These are phyloP conservation scores for Aspergillus sp. DNA, from an alignment of 2,329 filamentous ascomycete genomes.

Conservation along the genomic window DNA sequence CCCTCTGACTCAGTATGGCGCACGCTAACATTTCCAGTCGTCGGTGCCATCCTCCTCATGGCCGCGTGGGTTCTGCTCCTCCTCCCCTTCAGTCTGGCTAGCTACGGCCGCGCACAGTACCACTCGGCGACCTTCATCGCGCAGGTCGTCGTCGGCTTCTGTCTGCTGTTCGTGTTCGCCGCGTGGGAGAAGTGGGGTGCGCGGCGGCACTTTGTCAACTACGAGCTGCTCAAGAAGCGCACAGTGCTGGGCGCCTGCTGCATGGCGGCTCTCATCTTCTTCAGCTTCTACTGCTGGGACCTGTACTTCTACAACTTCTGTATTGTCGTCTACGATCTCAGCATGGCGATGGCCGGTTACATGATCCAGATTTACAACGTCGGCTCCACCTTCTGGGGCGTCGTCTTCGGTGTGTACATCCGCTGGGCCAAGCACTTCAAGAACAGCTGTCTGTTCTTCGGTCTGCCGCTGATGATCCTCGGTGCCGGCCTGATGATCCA, in stretches of 20 bases:
- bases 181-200: conserved; percentile 56
- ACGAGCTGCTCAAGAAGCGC: conserved; percentile 48
- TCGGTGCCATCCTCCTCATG: conserved; percentile 61
- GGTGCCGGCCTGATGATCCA: conserved; percentile 56
- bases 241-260: conserved; percentile 54
- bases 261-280: conserved; percentile 46
- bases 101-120: conserved; percentile 41
- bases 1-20: background rate
- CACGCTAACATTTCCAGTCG: conserved; percentile 28
- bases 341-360: conserved; percentile 43
- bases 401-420: conserved; percentile 51
- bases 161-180: conserved; percentile 51
- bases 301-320: conserved; percentile 55
- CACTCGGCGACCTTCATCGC: conserved; percentile 47
- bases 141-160: conserved; percentile 54
- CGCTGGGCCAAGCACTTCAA: conserved; percentile 53
- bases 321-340: conserved; percentile 51
- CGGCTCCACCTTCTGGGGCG: conserved; percentile 51
- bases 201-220: conserved; percentile 54
- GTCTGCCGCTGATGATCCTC: conserved; percentile 50
- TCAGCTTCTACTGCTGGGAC: conserved; percentile 54
- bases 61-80: conserved; percentile 63
- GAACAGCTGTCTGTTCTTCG: conserved; percentile 50
- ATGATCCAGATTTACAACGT: conserved; percentile 53
- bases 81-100: conserved; percentile 60